Percentiles rank a stretch among this genome's conserved stretches.
These are phyloP conservation scores for Pelagophyceae sp. DNA, from an alignment of 352 stramenopile species.

Conservation along the genomic window DNA sequence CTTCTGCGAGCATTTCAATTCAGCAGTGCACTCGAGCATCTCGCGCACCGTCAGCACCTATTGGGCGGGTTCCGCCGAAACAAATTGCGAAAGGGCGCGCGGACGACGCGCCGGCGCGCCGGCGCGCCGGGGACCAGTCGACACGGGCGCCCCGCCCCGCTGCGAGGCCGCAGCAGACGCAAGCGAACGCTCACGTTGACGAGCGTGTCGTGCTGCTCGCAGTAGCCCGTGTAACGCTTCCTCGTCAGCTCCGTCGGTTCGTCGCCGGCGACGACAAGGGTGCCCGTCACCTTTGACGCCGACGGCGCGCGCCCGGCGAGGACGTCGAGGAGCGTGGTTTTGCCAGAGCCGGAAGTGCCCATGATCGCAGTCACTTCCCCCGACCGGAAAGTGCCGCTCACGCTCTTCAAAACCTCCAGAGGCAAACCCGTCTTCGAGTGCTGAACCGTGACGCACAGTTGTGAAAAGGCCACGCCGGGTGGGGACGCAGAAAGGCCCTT, in stretches of 20 bases:
- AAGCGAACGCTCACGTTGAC: too few species aligned
- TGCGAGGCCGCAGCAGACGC: too few species aligned
- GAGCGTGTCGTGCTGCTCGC: slow-evolving; percentile 21
- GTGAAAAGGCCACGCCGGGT: too few species aligned
- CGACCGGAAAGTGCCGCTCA: not conserved
- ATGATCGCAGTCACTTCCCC: not conserved
- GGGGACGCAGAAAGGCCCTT: too few species aligned
- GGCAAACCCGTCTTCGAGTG: too few species aligned
- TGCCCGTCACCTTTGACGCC: slow-evolving; percentile 1
- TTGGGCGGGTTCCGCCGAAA: too few species aligned
- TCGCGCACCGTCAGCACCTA: slow-evolving; percentile 8
- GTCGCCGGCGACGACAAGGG: slow-evolving; percentile 22
- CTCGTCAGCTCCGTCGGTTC: slow-evolving; percentile 13
- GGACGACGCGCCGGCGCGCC: too few species aligned
- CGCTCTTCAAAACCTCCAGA: not conserved
- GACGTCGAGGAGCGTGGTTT: slow-evolving; percentile 16
- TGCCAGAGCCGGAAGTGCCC: not conserved
- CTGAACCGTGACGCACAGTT: too few species aligned
- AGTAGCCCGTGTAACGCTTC: slow-evolving; percentile 11
- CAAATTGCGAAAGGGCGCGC: too few species aligned
- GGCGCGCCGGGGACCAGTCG: too few species aligned
- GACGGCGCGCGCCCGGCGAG: slow-evolving; percentile 9
- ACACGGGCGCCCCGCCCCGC: too few species aligned
- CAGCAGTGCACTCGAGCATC: slow-evolving; percentile 20
- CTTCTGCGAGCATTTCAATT: not conserved